Base-by-base conservation (phyloP, 108 stramenopile genomes). In the Discostella pseudostelligera region DNA sequence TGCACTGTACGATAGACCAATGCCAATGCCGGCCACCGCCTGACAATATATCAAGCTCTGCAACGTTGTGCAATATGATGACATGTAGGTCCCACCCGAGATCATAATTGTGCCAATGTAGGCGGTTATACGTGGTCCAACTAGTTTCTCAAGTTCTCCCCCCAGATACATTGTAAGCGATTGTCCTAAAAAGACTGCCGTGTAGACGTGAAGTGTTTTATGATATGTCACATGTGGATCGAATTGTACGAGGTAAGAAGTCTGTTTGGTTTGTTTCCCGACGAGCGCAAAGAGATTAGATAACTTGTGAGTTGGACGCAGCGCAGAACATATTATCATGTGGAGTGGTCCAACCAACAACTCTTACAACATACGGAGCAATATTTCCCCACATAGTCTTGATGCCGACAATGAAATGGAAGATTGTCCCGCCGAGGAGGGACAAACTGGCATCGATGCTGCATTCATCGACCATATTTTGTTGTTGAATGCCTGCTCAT, bases 341-440 rank as follows among this genome's bases (percentile, higher is more conserved):
- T 17, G 21, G 21, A 47, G 7, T 17, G 21, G 21, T 16, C n/a
- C 13, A 16, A 44, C 13, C 49, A 25, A 3, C 0, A 22, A 22
- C 8, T 17, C 51, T 54, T 54, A 54, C 53, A 10, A 78, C 48
- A 35, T 78, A 78, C 1, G 77, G 77, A n/a, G 77, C 55, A 22
- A 78, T 57, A 29, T 78, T 78, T 7, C 77, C 77, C 77, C 77
- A 78, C 77, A 78, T 72, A 21, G 72, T 78, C 42, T 78, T 78
- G 43, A 78, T 72, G 2, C 77, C 77, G 7, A 78, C 66, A 20
- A 78, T 72, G 29, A 78, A 69, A 43, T 78, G 77, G 49, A 78
- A 73, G 28, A 78, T 69, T 35, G 77, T 73, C 13, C 66, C 74
- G 29, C 74, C 74, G 64, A 77, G 70, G 32, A 77, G 70, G 49